Evolutionary conservation across 2,329 filamentous ascomycete genomes (phyloP), one percentile per base, ranked within the genome.

Genomic region (Penicillium oxalicum): DNA sequence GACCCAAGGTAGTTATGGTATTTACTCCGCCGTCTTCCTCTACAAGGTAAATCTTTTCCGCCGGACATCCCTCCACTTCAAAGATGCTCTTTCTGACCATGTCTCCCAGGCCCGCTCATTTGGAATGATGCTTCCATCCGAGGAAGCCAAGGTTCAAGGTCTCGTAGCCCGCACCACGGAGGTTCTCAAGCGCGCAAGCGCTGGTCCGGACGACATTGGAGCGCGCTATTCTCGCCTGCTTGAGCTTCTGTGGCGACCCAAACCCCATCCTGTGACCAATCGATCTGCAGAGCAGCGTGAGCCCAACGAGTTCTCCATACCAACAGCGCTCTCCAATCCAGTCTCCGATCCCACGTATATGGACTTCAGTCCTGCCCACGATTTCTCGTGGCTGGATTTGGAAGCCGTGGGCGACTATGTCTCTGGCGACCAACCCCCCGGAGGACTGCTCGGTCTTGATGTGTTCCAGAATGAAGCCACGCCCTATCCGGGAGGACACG

Each of bases 1-100:
- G 36, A 62, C 50, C 35, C 25, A 3, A 6, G 42, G 45, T 25
- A 71, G 66, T 47, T 70, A 76, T 51, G 70, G 74, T 32, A 83
- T 84, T 25, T 84, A 84, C 60, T 79, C 79, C 0, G 81, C 81
- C 1, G 80, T 83, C 2, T 84, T 84, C 53, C 62, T 84, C 4
- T 84, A 83, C 70, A 84, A 85, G 68, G 78, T 78, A 60, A 32
- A 49, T 12, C 8, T 12, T n/a, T 11, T 4, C 24, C 5, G 26
- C 2, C 9, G 9, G 32, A 13, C 5, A 8, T 11, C 34, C n/a
- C 13, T 9, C 6, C 11, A 13, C 9, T 26, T 25, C 9, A 6
- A 18, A 9, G 11, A 9, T 29, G 13, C 24, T 12, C 8, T 26
- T 5, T 5, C n/a, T 29, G 44, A 37, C 9, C 36, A 12, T 9